Evolutionary conservation across 2,329 filamentous ascomycete genomes (phyloP), one percentile per base, ranked within the genome.

Genomic region (Stagonosporopsis chrysanthemi): DNA sequence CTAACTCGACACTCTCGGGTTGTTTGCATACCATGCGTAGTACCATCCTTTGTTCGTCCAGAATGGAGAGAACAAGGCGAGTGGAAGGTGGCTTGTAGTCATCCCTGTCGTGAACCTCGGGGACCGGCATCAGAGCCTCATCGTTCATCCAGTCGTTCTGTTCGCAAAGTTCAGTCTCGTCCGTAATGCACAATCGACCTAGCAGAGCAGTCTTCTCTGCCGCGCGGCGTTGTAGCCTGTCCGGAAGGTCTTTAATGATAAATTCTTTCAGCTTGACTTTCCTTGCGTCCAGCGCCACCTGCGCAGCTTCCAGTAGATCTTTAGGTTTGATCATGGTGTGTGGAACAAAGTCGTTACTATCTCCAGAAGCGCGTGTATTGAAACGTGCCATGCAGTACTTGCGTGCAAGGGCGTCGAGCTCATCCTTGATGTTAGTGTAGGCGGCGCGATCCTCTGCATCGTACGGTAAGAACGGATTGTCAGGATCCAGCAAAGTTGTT

Each of bases 1-100:
- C 41, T 0, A 60, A 11, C 6, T 60, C 49, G 11, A 38, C 46
- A 6, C 14, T 50, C 24, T 63, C 61, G 14, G 57, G 51, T 12
- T 58, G 51, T 6, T 41, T 38, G 9, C 51, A 44, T 8, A 56
- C 54, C 52, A 62, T 56, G 0, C 44, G 58, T 0, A 67, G 22
- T 9, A 54, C 24, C 17, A 62, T 61, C 9, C 63, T 58, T 41
- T 65, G 58, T 3, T 56, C 61, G 4, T 71, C 66, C 2, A 68
- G 28, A 0, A 64, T 29, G 0, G 56, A 69, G 1, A 57, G 36
- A n/a, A 39, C 54, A 6, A 48, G 26, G 5, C 23, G 12, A 5
- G 19, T 26, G 2, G 54, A n/a, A 5, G 40, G 43, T 9, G 29
- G 26, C 9, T 6, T 14, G 22, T 53, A 33, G 12, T 46, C 31